phyloP scores from a whole-genome alignment of 2,329 filamentous ascomycete genomes.

The Verticillium klebahnii region DNA sequence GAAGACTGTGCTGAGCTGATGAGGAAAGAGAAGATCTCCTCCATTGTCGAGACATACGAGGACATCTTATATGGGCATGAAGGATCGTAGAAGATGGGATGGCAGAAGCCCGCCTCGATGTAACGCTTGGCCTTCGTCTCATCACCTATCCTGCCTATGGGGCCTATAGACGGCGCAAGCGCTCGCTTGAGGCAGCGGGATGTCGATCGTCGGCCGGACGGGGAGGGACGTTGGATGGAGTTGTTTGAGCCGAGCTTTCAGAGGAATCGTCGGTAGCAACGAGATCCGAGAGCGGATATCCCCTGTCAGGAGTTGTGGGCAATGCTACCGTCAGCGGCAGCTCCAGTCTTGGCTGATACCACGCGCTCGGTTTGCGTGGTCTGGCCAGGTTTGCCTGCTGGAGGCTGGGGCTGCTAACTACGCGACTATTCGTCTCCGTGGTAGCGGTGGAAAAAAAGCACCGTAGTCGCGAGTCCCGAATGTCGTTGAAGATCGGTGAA shows the following conservation, averaged over 20 bases:
- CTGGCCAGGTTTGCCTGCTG: not conserved
- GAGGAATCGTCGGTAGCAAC: not conserved
- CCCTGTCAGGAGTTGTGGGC: not conserved
- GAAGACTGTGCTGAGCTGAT: conserved; percentile 7
- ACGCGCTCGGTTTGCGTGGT: not conserved
- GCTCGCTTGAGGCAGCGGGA: not conserved
- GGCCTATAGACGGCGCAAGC: not conserved
- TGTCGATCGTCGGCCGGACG: not conserved
- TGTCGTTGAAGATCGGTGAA: too few species aligned
- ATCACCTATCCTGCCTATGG: not conserved
- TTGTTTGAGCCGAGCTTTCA: not conserved
- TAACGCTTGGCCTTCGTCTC: not conserved
- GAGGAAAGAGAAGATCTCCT: not conserved
- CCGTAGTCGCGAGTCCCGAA: too few species aligned
- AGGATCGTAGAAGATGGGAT: not conserved
- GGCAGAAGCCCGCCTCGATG: not conserved
- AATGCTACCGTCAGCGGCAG: not conserved
- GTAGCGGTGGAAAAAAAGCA: too few species aligned
- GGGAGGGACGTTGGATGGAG: not conserved
- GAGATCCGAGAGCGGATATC: not conserved
- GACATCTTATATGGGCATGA: not conserved
- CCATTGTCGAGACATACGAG: not conserved
- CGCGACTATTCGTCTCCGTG: too few species aligned
- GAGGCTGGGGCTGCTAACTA: too few species aligned
- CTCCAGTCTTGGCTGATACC: not conserved